These are phyloP conservation scores for Kwoniella botswanensis DNA, from an alignment of 768 basidiomycete species.

Conservation along the genomic window DNA sequence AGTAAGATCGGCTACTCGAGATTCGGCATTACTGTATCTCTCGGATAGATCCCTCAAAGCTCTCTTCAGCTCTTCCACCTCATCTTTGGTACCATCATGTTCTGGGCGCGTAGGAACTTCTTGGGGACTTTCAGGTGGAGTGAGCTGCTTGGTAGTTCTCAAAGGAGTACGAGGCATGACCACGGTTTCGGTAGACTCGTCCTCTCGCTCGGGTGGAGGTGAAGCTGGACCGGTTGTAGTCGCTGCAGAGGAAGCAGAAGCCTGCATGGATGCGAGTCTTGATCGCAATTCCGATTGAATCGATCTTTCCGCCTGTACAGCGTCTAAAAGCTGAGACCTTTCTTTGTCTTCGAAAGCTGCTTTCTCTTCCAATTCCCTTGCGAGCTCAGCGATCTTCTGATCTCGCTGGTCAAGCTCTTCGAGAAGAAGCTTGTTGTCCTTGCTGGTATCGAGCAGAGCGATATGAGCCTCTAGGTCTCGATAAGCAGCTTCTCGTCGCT, in stretches of 20 bases:
- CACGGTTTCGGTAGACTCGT: neutral
- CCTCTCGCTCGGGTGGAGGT: neutral
- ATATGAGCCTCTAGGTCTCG: conserved; percentile 73
- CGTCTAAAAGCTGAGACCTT: conserved; percentile 61
- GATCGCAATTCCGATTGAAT: conserved; percentile 28
- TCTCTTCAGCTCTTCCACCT: conserved; percentile 68
- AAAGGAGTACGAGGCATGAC: conserved; percentile 11
- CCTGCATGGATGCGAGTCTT: conserved; percentile 5
- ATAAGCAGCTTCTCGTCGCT: conserved; percentile 74
- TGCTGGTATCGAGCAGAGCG: conserved; percentile 65
- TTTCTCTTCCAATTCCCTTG: conserved; percentile 82
- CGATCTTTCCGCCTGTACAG: conserved; percentile 34
- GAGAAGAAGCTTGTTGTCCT: conserved; percentile 71
- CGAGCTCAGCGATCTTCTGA: conserved; percentile 72
- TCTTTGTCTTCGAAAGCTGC: conserved; percentile 67
- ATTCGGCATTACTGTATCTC: conserved; percentile 78
- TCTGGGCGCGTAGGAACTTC: neutral
- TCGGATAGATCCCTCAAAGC: conserved; percentile 29
- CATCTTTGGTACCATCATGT: conserved; percentile 51
- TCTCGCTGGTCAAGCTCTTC: conserved; percentile 84
- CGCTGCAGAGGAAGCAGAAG: conserved; percentile 2
- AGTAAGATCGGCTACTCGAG: conserved; percentile 89
- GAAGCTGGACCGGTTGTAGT: conserved; percentile 6
- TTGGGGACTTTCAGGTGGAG: conserved; percentile 36
- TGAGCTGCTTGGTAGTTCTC: conserved; percentile 19